Base-by-base conservation (phyloP, 345 rosid genomes). In the Odontarrhena argentea region DNA sequence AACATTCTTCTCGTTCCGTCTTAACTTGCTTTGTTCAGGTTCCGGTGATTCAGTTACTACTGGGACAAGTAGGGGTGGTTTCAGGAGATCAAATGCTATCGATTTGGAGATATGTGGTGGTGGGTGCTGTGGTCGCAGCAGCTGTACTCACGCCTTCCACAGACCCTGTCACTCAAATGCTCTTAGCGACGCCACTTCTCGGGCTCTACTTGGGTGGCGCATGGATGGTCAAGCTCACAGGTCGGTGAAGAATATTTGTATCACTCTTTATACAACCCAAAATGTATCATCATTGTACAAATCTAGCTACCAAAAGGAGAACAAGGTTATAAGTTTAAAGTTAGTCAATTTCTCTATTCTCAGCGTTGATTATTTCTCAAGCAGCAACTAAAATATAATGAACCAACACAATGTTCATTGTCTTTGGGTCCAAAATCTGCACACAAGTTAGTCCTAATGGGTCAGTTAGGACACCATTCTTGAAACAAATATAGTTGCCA, bases 171-270 rank as follows among this genome's bases (percentile, higher is more conserved):
- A 94, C 99, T 56, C 99, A 90, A 77, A 25, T 91, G 79, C 96
- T 94, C 75, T 76, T 90, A 46, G 99, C 99, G 9, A 82, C 75
- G 3, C 99, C 99, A 1, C 96, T 90, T 73, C 79, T 94, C 0
- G 97, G 99, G 51, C 96, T 94, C 45, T 90, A 90, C 77, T 75
- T 94, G 37, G 99, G 99, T 11, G 97, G 97, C 34, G 97, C 97
- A 18, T 94, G 95, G 95, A 57, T 82, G 69, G 96, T 90, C 49
- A 93, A 93, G 89, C 80, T 90, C 47, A 80, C 76, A 0, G 98
- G 98, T 6, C 82, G 89, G 55, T 93, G 83, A 90, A 43, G 51
- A 55, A 41, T 18, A 18, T 18, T 18, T 18, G 22, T 18, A 18
- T 18, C 22, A 18, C 22, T 18, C 22, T 18, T 18, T 18, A 18